Conservation (phyloP, 306 rosid genomes). For the Vigna reflexopilosa region DNA sequence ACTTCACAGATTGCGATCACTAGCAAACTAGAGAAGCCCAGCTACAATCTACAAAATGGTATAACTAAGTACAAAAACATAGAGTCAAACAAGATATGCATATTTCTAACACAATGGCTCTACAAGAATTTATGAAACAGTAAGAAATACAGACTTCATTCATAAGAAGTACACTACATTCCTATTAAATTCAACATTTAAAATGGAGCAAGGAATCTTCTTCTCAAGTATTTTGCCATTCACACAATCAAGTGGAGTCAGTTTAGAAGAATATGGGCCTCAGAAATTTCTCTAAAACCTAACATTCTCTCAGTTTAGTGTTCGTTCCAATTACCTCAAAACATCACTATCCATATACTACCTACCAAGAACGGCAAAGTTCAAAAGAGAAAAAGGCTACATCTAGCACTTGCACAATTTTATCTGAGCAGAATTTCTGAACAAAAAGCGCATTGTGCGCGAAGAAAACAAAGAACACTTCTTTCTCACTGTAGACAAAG, state of each 20-base stretch:
- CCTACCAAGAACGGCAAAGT: conserved; percentile 15
- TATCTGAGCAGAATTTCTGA: conserved; percentile 8
- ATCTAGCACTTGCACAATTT: conserved; percentile 8
- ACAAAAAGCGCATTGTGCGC: conserved; percentile 24
- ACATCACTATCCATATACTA: neutral
- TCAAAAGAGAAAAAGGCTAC: neutral
- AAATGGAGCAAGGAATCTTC: conserved; percentile 19
- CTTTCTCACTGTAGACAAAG: neutral
- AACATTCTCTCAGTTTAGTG: neutral
- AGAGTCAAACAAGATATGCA: neutral
- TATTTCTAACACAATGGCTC: conserved; percentile 11
- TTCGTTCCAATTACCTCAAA: conserved; percentile 32
- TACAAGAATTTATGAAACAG: neutral
- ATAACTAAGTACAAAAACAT: neutral
- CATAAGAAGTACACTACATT: neutral
- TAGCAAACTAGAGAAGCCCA: conserved; percentile 1
- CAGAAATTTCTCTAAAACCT: conserved; percentile 16
- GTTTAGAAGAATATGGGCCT: neutral
- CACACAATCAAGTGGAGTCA: neutral
- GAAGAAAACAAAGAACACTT: neutral
- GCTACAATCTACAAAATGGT: conserved; percentile 1
- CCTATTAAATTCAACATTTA: neutral
- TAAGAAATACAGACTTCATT: neutral
- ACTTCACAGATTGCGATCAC: neutral
- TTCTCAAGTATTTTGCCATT: conserved; percentile 12